Conservation (phyloP, 495 filamentous ascomycete species). For the Penicillium steckii region DNA sequence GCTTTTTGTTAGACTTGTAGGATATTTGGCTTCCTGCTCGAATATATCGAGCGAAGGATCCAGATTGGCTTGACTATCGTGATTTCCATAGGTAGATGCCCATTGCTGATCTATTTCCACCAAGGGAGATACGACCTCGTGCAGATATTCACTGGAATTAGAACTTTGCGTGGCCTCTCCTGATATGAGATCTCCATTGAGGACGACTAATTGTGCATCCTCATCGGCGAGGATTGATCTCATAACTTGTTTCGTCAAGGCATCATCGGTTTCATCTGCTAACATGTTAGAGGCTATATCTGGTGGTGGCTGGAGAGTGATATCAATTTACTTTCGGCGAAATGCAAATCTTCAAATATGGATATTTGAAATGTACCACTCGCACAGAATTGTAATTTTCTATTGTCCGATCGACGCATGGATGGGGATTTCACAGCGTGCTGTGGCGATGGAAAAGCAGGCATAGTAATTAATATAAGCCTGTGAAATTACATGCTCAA, state of each 20-base stretch:
- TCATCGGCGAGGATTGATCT: conserved; percentile 59
- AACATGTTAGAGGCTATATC: neutral
- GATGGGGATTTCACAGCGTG: neutral
- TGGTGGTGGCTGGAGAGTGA: neutral
- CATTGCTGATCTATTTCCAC: conserved; percentile 52
- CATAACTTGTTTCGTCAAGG: conserved; percentile 58
- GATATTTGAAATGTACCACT: conserved; percentile 49
- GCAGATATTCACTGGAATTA: conserved; percentile 59
- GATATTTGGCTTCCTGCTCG: conserved; percentile 50
- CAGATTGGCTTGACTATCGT: conserved; percentile 64
- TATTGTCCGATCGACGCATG: neutral
- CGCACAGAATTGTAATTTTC: conserved; percentile 26
- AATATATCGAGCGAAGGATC: conserved; percentile 50
- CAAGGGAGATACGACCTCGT: conserved; percentile 60
- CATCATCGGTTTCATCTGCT: conserved; percentile 38
- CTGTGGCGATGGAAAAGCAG: neutral
- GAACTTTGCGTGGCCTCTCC: conserved; percentile 60
- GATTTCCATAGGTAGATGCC: conserved; percentile 75
- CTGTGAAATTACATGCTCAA: neutral
- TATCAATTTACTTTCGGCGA: conserved; percentile 56
- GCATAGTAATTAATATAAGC: neutral
- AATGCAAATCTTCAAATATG: conserved; percentile 69
- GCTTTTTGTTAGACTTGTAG: conserved; percentile 52
- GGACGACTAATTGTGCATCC: conserved; percentile 56
- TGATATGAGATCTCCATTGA: conserved; percentile 75